Evolutionary conservation across 352 stramenopile genomes (phyloP).

Genomic region (Globisporangium radiosum): DNA sequence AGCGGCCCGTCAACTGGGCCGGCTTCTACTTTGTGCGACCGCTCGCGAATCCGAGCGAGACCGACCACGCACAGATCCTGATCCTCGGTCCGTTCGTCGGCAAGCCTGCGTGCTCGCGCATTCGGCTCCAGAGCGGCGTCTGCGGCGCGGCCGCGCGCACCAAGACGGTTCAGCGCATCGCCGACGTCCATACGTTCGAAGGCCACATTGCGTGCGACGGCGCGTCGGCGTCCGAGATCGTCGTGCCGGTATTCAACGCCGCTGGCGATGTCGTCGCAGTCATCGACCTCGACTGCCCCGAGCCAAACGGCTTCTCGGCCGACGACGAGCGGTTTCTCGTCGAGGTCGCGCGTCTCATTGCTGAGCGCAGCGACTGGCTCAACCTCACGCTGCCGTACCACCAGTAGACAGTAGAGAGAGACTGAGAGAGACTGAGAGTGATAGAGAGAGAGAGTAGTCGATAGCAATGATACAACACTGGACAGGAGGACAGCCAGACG

Average conservation of each 20-base stretch:
- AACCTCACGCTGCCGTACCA: slow-evolving; percentile 52
- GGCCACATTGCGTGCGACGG: slow-evolving; percentile 81
- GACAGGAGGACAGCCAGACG: no score
- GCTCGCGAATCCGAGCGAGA: slow-evolving; percentile 47
- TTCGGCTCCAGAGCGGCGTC: slow-evolving; percentile 67
- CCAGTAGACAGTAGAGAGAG: slow-evolving; percentile 31
- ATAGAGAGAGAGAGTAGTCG: not conserved
- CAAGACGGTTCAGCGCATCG: slow-evolving; percentile 66
- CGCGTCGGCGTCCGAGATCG: slow-evolving; percentile 75
- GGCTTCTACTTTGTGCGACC: slow-evolving; percentile 79
- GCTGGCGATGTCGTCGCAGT: slow-evolving; percentile 63
- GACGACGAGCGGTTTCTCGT: slow-evolving; percentile 67
- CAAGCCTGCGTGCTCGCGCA: slow-evolving; percentile 77
- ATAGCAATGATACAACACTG: not conserved
- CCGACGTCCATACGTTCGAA: slow-evolving; percentile 66
- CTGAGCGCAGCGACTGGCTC: slow-evolving; percentile 57
- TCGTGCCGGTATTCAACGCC: slow-evolving; percentile 64
- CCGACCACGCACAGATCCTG: slow-evolving; percentile 48
- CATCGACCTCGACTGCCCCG: slow-evolving; percentile 73
- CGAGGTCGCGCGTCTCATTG: slow-evolving; percentile 46
- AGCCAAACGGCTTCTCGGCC: slow-evolving; percentile 60
- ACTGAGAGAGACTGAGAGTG: not conserved
- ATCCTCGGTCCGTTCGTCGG: slow-evolving; percentile 77
- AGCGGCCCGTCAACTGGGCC: slow-evolving; percentile 71
- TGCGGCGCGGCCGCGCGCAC: slow-evolving; percentile 60